Base-by-base conservation (phyloP, 2,329 filamentous ascomycete genomes). In the Didymella segeticola region DNA sequence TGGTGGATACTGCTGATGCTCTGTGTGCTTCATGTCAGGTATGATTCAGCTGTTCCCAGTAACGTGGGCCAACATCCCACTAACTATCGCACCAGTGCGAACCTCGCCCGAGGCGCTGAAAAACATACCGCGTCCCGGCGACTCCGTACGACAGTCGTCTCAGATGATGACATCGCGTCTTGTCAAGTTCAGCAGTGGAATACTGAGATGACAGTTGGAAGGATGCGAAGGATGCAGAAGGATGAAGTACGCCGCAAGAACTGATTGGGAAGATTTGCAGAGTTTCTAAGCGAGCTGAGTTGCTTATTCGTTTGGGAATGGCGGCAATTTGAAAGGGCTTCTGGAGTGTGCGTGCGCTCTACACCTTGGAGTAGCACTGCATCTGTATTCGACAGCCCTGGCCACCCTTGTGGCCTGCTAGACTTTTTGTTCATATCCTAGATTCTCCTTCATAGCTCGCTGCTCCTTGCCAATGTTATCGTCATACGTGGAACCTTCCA, bases 1-100 rank as follows among this genome's bases (percentile, higher is more conserved):
- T 57, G 39, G 58, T 67, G 12, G 56, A 62, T 46, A 52, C 51
- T 15, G 60, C 62, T 51, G 63, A 51, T 45, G 47, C 48, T 30
- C 27, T 62, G 37, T 68, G 65, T 54, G 55, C 60, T 27, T 60
- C 64, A 51, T 68, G 65, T 51, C 56, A 59, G 58, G 65, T 68
- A 43, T 60, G 62, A 61, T 47, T 45, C 47, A 52, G 43, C 49
- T 48, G 34, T 57, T 33, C 37, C 47, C 42, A 47, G 47, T 36
- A 49, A 45, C 55, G 51, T 56, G 49, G 42, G 56, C 50, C 47
- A 33, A 26, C 27, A 56, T 26, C 30, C 30, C 56, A 49, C 63
- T 67, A 63, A 67, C 30, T 22, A 52, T 25, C 36, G 36, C 43
- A 56, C 31, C 53, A 67, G 64, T 66, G 64, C 52, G 64, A 59